These are phyloP conservation scores for Xenoacremonium recifei DNA, from an alignment of 2,329 filamentous ascomycete genomes.

Conservation along the genomic window DNA sequence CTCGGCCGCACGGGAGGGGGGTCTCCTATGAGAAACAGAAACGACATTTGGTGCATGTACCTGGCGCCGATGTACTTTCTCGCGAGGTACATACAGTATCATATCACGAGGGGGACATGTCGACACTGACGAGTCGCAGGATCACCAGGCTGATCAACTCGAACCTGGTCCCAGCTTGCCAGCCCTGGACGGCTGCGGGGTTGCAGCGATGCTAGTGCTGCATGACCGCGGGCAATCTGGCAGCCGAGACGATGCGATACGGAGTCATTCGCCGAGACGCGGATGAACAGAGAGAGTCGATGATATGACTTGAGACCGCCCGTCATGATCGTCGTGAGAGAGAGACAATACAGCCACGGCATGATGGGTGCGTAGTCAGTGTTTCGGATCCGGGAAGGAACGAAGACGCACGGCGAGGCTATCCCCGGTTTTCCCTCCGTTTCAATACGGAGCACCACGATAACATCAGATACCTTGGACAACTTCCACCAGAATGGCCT, in stretches of 20 bases:
- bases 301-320: too few species aligned
- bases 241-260: neutral
- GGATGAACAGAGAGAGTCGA: too few species aligned
- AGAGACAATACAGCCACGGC: too few species aligned
- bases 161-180: conserved; percentile 10
- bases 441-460: too few species aligned
- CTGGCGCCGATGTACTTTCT: conserved; percentile 6
- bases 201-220: conserved; percentile 22
- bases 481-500: too few species aligned
- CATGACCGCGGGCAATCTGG: conserved; percentile 17
- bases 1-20: neutral
- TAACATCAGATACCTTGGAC: too few species aligned
- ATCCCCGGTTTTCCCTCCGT: too few species aligned
- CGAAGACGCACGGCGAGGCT: too few species aligned
- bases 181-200: conserved; percentile 18
- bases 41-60: conserved; percentile 6
- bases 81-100: neutral
- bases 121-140: conserved; percentile 1
- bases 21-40: conserved; percentile 7
- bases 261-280: conserved; percentile 1
- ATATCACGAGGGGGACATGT: conserved; percentile 3
- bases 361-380: too few species aligned
- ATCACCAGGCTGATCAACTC: conserved; percentile 6
- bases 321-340: too few species aligned
- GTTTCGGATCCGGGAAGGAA: too few species aligned